Evolutionary conservation across 306 rosid species (phyloP).

Genomic region (Ziziphus jujuba): DNA sequence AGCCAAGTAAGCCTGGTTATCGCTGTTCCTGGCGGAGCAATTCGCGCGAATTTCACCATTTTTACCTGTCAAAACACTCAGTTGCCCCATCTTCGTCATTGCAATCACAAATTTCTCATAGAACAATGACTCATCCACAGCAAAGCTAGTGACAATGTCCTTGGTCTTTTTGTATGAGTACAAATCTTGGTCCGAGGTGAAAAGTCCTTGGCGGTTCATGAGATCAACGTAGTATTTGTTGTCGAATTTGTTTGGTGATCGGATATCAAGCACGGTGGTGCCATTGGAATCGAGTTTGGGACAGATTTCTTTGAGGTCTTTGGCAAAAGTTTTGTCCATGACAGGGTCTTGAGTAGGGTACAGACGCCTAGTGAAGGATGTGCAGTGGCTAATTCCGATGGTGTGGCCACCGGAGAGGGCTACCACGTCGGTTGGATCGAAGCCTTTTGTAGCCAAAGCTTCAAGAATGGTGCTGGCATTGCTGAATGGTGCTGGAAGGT

Average conservation of each 20-base stretch:
- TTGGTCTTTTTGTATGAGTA: conserved; percentile 28
- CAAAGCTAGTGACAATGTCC: conserved; percentile 48
- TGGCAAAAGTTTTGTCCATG: conserved; percentile 52
- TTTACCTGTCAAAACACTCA: conserved; percentile 45
- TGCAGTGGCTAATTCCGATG: conserved; percentile 49
- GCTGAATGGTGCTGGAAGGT: conserved; percentile 44
- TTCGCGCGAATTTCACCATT: conserved; percentile 55
- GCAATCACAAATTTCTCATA: conserved; percentile 50
- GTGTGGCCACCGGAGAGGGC: conserved; percentile 73
- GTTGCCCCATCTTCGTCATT: conserved; percentile 54
- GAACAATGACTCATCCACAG: conserved; percentile 38
- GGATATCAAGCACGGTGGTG: conserved; percentile 42
- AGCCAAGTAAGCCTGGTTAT: conserved; percentile 10
- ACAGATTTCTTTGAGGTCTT: conserved; percentile 37
- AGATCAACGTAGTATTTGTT: conserved; percentile 58
- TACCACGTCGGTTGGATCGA: conserved; percentile 44
- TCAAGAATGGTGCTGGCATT: conserved; percentile 21
- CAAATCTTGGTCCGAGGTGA: conserved; percentile 68
- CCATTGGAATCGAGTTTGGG: conserved; percentile 15
- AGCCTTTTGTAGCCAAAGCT: conserved; percentile 23
- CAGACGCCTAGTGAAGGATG: conserved; percentile 41
- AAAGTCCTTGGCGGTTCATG: conserved; percentile 55
- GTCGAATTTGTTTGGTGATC: conserved; percentile 50
- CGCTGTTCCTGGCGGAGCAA: conserved; percentile 47
- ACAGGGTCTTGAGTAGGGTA: conserved; percentile 45